Base-by-base conservation (phyloP, 352 stramenopile species). In the Globisporangium splendens region DNA sequence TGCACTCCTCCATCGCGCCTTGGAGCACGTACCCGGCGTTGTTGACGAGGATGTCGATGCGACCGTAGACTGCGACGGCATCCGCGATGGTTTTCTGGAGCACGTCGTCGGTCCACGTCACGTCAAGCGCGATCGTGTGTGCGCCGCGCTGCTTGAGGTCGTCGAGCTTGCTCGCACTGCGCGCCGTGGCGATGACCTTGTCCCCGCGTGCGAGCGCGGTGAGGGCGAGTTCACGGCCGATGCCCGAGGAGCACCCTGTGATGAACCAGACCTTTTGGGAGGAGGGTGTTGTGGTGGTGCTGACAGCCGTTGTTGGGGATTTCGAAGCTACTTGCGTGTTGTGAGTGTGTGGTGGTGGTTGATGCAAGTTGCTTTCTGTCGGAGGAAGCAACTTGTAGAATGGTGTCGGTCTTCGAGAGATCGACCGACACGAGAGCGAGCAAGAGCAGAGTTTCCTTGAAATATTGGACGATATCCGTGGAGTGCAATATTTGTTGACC, bases 1-100 rank as follows among this genome's bases (percentile, higher is more conserved):
- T 75, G 61, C 65, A 72, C 59, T 80, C 69, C 46, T 80, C 71
- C 22, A 80, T 65, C 7, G 61, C 69, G 11, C 72, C 72, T 48
- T 68, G 50, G 28, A 73, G 55, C 20, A 65, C 42, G 42, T 75
- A 72, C 33, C 61, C 72, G 24, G 69, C 69, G 55, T 81, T 81
- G 53, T 81, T 78, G 17, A 78, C 68, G 21, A 81, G 51, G 15
- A 79, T 54, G 54, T 78, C 68, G 50, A 78, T 65, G 17, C 53
- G 61, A 12, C 67, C 72, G 21, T 70, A 66, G 49, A 68, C 50
- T 1, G 22, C 56, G 22, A 73, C 22, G 12, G 68, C 62, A 5
- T 55, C 17, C 8, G 46, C 50, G 31, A 65, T 50, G 31, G 72
- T 62, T n/a, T 63, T 18, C 14, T 63, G 41, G 18, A 79, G 47